Conservation (phyloP, 306 rosid genomes). For the Styphnolobium japonicum region DNA sequence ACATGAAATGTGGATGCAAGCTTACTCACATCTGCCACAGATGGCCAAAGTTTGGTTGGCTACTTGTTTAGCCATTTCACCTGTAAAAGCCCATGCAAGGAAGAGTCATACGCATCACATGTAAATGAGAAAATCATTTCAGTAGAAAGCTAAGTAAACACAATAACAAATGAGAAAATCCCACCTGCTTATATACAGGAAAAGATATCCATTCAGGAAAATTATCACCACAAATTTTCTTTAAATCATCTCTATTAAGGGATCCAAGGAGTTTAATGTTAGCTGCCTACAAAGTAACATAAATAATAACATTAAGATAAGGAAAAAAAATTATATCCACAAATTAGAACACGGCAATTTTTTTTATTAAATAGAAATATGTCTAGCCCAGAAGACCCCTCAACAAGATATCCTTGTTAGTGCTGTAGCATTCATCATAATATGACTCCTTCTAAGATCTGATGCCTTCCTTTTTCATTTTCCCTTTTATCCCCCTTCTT, state of each 20-base stretch:
- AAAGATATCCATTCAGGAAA: conserved; percentile 97
- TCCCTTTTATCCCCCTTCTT: neutral
- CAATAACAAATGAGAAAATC: neutral
- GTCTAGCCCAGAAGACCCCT: neutral
- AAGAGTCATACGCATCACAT: conserved; percentile 24
- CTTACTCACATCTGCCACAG: conserved; percentile 79
- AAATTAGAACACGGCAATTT: neutral
- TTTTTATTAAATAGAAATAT: neutral
- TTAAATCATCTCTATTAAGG: conserved; percentile 81
- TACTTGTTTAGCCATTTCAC: conserved; percentile 96
- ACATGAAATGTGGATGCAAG: neutral
- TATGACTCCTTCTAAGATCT: neutral
- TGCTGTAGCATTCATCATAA: neutral
- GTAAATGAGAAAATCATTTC: too few relatives aligned
- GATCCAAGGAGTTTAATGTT: conserved; percentile 90
- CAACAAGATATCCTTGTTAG: neutral
- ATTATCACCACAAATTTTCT: conserved; percentile 84
- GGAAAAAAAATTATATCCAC: neutral
- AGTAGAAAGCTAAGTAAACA: conserved; percentile 3
- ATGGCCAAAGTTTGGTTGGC: conserved; percentile 90
- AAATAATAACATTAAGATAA: neutral
- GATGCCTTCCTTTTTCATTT: neutral
- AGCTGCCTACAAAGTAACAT: conserved; percentile 65
- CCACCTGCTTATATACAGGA: conserved; percentile 89
- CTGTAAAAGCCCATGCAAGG: conserved; percentile 48